These are phyloP conservation scores for Yamadazyma akitaensis DNA, from an alignment of 805 yeast genomes.

Conservation along the genomic window DNA sequence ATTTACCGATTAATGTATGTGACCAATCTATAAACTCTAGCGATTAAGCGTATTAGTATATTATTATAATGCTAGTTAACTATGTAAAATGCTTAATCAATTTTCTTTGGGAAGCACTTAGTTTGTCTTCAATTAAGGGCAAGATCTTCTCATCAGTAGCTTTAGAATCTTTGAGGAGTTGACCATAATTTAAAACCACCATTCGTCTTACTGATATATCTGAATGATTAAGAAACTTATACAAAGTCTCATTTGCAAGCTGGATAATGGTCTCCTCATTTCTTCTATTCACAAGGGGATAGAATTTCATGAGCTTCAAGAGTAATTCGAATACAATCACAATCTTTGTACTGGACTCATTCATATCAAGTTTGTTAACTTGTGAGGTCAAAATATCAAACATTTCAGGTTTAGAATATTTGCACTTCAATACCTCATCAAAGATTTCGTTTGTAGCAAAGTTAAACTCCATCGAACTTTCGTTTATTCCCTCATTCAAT, in stretches of 20 bases:
- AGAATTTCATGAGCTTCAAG: conserved; percentile 21
- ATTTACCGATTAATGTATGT: neutral
- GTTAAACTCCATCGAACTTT: conserved; percentile 13
- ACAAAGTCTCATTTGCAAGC: conserved; percentile 28
- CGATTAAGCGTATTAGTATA: neutral
- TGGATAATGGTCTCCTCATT: conserved; percentile 14
- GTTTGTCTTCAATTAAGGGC: conserved; percentile 23
- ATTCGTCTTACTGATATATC: conserved; percentile 36
- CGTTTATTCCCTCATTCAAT: conserved; percentile 13
- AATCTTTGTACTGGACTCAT: neutral
- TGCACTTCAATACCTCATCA: conserved; percentile 9
- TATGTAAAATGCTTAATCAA: conserved; percentile 40
- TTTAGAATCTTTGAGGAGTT: conserved; percentile 19
- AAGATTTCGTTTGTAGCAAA: conserved; percentile 13
- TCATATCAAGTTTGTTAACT: neutral
- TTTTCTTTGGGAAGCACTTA: conserved; percentile 43
- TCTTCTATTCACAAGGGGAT: neutral
- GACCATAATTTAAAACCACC: conserved; percentile 38
- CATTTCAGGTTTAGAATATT: neutral
- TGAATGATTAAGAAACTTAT: conserved; percentile 24
- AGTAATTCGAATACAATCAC: conserved; percentile 21
- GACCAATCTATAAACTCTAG: neutral
- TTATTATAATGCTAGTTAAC: neutral
- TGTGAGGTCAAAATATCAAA: neutral
- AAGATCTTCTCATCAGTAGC: conserved; percentile 20